These are phyloP conservation scores for Licmophora abbreviata DNA, from an alignment of 108 stramenopile genomes.

Conservation along the genomic window DNA sequence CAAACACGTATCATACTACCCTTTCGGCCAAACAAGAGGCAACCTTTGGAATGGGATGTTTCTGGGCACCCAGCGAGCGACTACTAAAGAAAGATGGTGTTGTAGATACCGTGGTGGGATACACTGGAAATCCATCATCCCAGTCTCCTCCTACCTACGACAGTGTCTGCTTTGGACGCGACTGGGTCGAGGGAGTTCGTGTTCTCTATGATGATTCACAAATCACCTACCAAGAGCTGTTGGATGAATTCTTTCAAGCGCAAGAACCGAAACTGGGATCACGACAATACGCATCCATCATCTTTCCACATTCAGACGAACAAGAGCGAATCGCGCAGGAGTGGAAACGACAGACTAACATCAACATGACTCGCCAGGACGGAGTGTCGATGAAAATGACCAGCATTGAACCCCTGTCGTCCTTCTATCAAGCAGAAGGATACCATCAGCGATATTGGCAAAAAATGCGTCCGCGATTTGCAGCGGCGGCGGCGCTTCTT, in stretches of 20 bases:
- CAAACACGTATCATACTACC: too few species aligned
- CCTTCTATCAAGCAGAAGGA: slow-evolving; percentile 63
- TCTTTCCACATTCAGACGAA: slow-evolving; percentile 49
- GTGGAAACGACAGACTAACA: slow-evolving; percentile 14
- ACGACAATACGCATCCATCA: slow-evolving; percentile 69
- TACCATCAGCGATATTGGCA: slow-evolving; percentile 84
- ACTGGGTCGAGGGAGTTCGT: slow-evolving; percentile 47
- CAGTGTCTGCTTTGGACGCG: slow-evolving; percentile 41
- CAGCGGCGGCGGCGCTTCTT: slow-evolving; percentile 24
- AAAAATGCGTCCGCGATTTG: slow-evolving; percentile 51
- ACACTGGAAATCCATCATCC: slow-evolving; percentile 41
- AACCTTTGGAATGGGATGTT: slow-evolving; percentile 76
- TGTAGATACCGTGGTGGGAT: slow-evolving; percentile 55
- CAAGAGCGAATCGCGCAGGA: slow-evolving; percentile 16
- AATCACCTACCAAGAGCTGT: slow-evolving; percentile 39
- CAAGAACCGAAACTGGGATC: slow-evolving; percentile 49
- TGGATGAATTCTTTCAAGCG: slow-evolving; percentile 52
- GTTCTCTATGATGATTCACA: slow-evolving; percentile 49
- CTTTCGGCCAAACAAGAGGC: slow-evolving; percentile 18
- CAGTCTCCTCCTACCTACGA: slow-evolving; percentile 39
- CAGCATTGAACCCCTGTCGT: slow-evolving; percentile 38
- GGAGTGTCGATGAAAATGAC: slow-evolving; percentile 31
- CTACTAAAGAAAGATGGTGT: slow-evolving; percentile 56
- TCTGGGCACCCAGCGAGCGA: slow-evolving; percentile 71
- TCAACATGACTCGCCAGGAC: slow-evolving; percentile 17